phyloP scores from a whole-genome alignment of 768 basidiomycete species.

The Cytidiella melzeri region DNA sequence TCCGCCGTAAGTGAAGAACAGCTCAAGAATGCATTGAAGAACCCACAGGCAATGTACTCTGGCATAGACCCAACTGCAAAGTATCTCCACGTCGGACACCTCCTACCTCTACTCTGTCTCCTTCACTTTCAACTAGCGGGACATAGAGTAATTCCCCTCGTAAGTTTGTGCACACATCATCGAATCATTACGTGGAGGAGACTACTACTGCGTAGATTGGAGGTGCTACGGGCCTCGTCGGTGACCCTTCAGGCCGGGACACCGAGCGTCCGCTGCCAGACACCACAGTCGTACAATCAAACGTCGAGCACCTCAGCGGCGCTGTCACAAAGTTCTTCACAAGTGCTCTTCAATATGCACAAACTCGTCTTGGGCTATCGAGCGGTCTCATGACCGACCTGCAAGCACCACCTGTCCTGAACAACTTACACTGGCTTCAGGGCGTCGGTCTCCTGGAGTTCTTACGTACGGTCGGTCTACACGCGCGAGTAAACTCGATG shows the following conservation, averaged over 20 bases:
- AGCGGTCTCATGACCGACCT: constrained; percentile 1
- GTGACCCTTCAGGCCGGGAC: constrained; percentile 89
- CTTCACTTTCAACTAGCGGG: constrained; percentile 88
- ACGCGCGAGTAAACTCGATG: constrained; percentile 85
- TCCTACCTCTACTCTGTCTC: constrained; percentile 80
- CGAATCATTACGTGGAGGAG: neutral
- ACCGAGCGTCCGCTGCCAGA: constrained; percentile 74
- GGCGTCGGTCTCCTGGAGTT: constrained; percentile 76
- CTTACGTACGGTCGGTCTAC: constrained; percentile 71
- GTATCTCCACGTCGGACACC: constrained; percentile 90
- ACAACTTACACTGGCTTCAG: constrained; percentile 77
- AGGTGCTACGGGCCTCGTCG: constrained; percentile 92
- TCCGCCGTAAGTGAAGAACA: constrained; percentile 7
- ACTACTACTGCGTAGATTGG: constrained; percentile 62
- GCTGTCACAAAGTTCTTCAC: constrained; percentile 72
- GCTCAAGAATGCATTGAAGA: neutral
- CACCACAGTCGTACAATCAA: constrained; percentile 50
- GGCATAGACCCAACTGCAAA: constrained; percentile 92
- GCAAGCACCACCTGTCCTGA: constrained; percentile 37
- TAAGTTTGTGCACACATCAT: constrained; percentile 34
- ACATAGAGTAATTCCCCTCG: constrained; percentile 77
- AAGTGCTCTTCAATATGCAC: constrained; percentile 57
- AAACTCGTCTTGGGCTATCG: constrained; percentile 22
- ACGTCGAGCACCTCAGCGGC: constrained; percentile 55
- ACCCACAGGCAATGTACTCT: constrained; percentile 61